Conservation (phyloP, 169 alveolate species). For the Eimeria acervulina region DNA sequence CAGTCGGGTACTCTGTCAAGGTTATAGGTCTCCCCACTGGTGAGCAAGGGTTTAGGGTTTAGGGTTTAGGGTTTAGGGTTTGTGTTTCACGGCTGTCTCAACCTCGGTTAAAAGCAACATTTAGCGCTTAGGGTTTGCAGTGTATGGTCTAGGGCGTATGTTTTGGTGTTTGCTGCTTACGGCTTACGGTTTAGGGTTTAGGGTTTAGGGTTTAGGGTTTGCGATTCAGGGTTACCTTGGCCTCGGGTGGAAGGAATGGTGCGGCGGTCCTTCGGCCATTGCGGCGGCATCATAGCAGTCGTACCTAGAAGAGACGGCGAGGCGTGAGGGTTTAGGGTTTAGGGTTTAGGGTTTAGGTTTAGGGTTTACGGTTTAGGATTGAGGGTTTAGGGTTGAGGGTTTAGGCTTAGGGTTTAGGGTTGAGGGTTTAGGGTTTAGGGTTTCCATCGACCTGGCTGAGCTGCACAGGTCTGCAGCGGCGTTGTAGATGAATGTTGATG, state of each 20-base stretch:
- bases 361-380: slow-evolving; percentile 57
- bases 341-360: slow-evolving; percentile 47
- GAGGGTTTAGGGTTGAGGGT: slow-evolving; percentile 38
- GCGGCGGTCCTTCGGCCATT: slow-evolving; percentile 22
- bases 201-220: slow-evolving; percentile 56
- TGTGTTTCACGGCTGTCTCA: neutral
- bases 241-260: slow-evolving; percentile 32
- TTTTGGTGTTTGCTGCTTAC: neutral
- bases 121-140: neutral
- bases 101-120: neutral
- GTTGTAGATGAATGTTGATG: no score
- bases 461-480: no score
- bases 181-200: slow-evolving; percentile 46
- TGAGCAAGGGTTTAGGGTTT: slow-evolving; percentile 47
- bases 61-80: slow-evolving; percentile 49
- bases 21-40: slow-evolving; percentile 39
- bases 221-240: slow-evolving; percentile 37
- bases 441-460: no score
- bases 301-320: slow-evolving; percentile 46
- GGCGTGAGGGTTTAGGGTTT: slow-evolving; percentile 58
- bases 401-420: slow-evolving; percentile 44
- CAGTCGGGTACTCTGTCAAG: slow-evolving; percentile 50
- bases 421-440: slow-evolving; percentile 30
- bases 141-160: no score
- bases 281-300: slow-evolving; percentile 21